Base-by-base conservation (phyloP, 306 rosid species). In the Mimosa bimucronata region DNA sequence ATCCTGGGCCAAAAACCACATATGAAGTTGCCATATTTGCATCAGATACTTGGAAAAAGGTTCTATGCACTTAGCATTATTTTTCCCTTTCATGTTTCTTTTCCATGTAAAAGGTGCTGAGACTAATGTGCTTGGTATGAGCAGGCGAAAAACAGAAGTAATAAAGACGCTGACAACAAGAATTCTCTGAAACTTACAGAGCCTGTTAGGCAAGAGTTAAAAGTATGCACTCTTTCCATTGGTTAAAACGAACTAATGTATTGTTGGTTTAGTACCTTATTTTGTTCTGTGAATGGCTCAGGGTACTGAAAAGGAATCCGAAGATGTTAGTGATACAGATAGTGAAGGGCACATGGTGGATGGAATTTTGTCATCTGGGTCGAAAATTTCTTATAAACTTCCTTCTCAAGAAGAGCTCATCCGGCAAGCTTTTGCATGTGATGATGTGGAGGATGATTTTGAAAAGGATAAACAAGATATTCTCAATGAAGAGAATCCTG, bases 321-420 rank as follows among this genome's bases (percentile, higher is more conserved):
- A 77, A 75, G 98, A 86, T 75, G 89, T 86, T 64, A 93, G 91
- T 28, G 97, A 87, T 82, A 76, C 91, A 29, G 96, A 95, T 79
- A 79, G 89, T 41, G 98, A 89, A 84, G 91, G 89, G 52, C 86
- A 86, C 78, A 90, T 91, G 97, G 92, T 88, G 44, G 97, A 94
- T 78, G 98, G 97, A 57, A 76, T 83, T 79, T 75, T 91, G 65
- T 77, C 92, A 71, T 82, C 90, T 18, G 91, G 81, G 79, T 89
- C 88, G 48, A 88, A 92, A 31, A 75, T 68, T 30, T 78, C 89
- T 7, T 93, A 95, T 77, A 89, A 89, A 74, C 96, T 95, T 84
- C 99, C 99, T 71, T 91, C 99, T 85, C 98, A 95, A 85, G 89
- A 86, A 34, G 97, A 95, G 84, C 94, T 95, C 48, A 83, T 90